Percentiles rank a stretch among this genome's conserved stretches.
Evolutionary conservation across 2,329 filamentous ascomycete species (phyloP).

Genomic region (Dryadomyces sulphureus): DNA sequence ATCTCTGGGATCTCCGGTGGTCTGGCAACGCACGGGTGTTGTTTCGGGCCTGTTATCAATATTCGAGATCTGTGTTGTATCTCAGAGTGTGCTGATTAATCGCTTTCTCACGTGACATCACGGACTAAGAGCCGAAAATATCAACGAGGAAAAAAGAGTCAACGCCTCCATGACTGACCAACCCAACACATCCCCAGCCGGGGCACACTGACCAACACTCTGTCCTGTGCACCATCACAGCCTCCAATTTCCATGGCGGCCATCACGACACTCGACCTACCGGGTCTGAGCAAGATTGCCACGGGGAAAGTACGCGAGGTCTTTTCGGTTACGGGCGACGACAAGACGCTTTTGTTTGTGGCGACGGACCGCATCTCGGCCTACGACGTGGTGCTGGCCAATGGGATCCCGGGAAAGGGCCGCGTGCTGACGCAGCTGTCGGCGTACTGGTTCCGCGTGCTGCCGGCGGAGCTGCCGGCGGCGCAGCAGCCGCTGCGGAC

Average conservation of each 20-base stretch:
- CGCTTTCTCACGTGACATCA: too few species aligned
- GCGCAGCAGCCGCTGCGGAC: conserved; percentile 22
- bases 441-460: conserved; percentile 39
- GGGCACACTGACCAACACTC: too few species aligned
- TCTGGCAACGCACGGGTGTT: too few species aligned
- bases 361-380: conserved; percentile 75
- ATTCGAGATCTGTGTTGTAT: too few species aligned
- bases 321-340: conserved; percentile 10
- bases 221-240: neutral
- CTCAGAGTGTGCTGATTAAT: too few species aligned
- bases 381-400: conserved; percentile 82
- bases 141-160: too few species aligned
- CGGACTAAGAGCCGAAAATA: too few species aligned
- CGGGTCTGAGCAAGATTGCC: conserved; percentile 17
- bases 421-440: conserved; percentile 30
- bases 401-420: conserved; percentile 43
- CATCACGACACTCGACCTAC: conserved; percentile 16
- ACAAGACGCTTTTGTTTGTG: conserved; percentile 17
- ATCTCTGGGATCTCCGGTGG: too few species aligned
- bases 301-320: conserved; percentile 19
- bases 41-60: too few species aligned
- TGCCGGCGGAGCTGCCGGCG: conserved; percentile 26
- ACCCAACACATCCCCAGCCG: too few species aligned
- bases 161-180: too few species aligned
- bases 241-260: conserved; percentile 5